phyloP scores from a whole-genome alignment of 371 early-diverging fungal species.

The Mortierella sp. region DNA sequence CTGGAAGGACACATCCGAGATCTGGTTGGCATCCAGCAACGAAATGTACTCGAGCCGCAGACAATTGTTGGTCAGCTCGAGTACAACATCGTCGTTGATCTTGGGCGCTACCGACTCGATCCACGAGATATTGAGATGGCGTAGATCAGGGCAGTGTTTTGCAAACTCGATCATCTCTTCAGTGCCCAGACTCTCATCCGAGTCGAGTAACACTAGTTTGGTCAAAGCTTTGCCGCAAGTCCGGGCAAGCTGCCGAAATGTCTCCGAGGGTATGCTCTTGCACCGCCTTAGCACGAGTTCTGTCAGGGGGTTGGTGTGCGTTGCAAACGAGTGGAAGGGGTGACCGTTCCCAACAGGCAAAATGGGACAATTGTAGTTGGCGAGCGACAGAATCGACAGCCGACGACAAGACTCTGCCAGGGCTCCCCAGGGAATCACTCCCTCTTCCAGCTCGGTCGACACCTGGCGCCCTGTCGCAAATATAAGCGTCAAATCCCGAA shows the following conservation, averaged over 20 bases:
- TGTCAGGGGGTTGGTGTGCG: conserved; percentile 45
- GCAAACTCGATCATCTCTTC: conserved; percentile 50
- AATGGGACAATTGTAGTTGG: conserved; percentile 50
- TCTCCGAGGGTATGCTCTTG: conserved; percentile 51
- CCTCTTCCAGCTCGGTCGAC: conserved; percentile 48
- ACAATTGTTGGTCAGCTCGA: conserved; percentile 40
- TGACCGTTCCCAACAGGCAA: conserved; percentile 37
- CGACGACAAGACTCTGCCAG: conserved; percentile 54
- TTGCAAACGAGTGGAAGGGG: conserved; percentile 46
- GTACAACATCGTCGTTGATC: conserved; percentile 48
- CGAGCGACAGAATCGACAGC: conserved; percentile 44
- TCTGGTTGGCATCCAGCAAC: conserved; percentile 48
- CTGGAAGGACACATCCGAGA: conserved; percentile 51
- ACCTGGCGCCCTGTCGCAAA: conserved; percentile 51
- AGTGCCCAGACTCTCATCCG: conserved; percentile 40
- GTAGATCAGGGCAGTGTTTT: conserved; percentile 40
- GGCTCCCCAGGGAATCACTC: conserved; percentile 46
- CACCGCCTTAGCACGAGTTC: conserved; percentile 50
- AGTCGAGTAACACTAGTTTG: conserved; percentile 48
- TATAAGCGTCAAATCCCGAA: conserved; percentile 44
- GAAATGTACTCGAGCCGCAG: conserved; percentile 47
- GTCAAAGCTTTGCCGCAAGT: conserved; percentile 53
- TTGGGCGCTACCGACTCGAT: conserved; percentile 43
- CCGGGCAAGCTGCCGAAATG: conserved; percentile 43
- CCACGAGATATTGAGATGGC: conserved; percentile 50